Base-by-base conservation (phyloP, 192 early-diverging fungal genomes). In the Dissophora ornata region DNA sequence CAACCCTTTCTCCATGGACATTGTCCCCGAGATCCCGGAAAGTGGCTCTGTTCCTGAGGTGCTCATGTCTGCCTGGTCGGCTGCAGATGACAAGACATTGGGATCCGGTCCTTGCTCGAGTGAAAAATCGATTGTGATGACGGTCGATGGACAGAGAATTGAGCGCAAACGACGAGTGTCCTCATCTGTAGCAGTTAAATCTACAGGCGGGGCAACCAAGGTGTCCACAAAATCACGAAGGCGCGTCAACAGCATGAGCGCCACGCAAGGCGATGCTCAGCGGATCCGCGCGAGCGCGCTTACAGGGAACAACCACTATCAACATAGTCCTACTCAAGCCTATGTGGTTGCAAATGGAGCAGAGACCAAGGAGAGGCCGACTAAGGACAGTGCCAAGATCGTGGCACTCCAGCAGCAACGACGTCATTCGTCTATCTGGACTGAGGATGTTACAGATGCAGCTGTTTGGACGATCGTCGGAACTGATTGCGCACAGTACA, bases 401-500 rank as follows among this genome's bases (percentile, higher is more conserved):
- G 22, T 62, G 52, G 46, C 73, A 3, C 51, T 49, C 13, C 73
- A 68, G 42, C 53, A 79, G 61, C 74, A 67, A 46, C 59, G 68
- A 19, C 60, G 67, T 13, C 57, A 42, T 24, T 58, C 74, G 25
- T 71, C 90, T 11, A 80, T 87, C 45, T 90, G 89, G 89, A 83
- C 84, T 21, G 93, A 95, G 56, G 91, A 93, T 79, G 91, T 94
- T 4, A 90, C 89, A n/a, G 95, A 97, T 82, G 84, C 85, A 19
- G 92, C 94, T 2, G 91, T 97, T 18, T 97, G 95, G 95, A 97
- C 95, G 8, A 90, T 97, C 71, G 93, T 97, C 9, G 92, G 95
- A 30, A 93, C 93, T 0, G 80, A 88, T 53, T 86, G 85, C 63
- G 84, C 88, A 11, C 80, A 66, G 15, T 83, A 83, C 68, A 85